Conservation (phyloP, 2,329 filamentous ascomycete genomes). For the Sordariomycetes sp. region DNA sequence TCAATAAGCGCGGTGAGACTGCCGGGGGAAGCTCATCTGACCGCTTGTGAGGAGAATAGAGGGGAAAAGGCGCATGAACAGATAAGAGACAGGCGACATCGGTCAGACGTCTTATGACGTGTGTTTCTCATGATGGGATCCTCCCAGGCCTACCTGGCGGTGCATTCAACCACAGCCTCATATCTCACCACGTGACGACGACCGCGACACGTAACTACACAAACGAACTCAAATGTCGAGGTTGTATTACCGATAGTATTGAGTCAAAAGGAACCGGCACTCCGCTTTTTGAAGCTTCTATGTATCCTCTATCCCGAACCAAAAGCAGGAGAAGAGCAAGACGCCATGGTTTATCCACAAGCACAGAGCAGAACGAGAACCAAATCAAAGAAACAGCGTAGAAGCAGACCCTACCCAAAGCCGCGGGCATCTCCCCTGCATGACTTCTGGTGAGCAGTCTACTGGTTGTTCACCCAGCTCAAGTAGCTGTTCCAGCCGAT, state of each 20-base stretch:
- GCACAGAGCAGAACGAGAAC: not conserved
- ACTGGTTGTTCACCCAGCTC: conserved; percentile 49
- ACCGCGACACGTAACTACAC: no score
- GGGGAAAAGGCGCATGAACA: conserved; percentile 2
- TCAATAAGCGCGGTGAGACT: conserved; percentile 13
- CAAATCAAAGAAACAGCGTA: not conserved
- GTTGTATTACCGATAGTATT: no score
- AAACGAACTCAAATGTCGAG: no score
- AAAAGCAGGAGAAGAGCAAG: not conserved
- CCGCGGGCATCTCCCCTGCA: not conserved
- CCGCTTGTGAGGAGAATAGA: not conserved
- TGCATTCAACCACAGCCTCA: no score
- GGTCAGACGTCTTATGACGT: no score
- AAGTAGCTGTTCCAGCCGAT: conserved; percentile 59
- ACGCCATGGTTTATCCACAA: not conserved
- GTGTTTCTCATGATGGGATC: no score
- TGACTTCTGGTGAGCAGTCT: conserved; percentile 4
- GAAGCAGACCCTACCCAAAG: not conserved
- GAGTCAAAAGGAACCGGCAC: not conserved
- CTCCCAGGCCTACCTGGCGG: no score
- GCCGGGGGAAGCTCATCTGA: not conserved
- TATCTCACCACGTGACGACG: no score
- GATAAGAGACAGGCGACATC: no score
- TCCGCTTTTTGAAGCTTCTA: not conserved
- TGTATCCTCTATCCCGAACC: conserved; percentile 2